These are phyloP conservation scores for Stylosanthes scabra DNA, from an alignment of 331 rosid species.

Conservation along the genomic window DNA sequence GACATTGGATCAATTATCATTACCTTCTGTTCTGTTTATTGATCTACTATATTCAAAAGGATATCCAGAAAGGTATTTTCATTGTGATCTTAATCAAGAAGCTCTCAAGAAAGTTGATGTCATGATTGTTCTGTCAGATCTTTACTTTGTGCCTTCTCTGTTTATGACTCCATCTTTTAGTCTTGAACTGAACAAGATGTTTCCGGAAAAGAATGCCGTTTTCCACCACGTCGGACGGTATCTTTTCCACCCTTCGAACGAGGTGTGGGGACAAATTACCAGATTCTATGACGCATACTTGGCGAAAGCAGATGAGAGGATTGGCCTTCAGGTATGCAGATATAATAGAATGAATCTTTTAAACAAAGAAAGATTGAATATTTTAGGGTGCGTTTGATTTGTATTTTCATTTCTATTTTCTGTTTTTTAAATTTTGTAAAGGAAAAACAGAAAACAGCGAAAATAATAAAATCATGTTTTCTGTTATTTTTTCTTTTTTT, in stretches of 20 bases:
- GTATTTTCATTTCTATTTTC: no score
- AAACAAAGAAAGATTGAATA: no score
- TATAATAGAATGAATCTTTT: no score
- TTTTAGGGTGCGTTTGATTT: no score
- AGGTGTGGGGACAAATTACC: constrained; percentile 60
- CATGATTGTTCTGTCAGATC: constrained; percentile 61
- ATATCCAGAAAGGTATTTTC: constrained; percentile 59
- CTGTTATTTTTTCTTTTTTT: no score
- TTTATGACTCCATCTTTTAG: constrained; percentile 63
- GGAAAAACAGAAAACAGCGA: no score
- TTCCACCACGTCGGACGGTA: constrained; percentile 67
- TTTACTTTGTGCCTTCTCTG: constrained; percentile 69
- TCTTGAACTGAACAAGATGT: constrained; percentile 43
- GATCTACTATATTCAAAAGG: constrained; percentile 50
- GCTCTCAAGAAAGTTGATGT: constrained; percentile 46
- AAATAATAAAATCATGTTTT: no score
- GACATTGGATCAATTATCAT: constrained; percentile 36
- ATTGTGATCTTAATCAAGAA: constrained; percentile 62
- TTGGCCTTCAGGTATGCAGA: constrained; percentile 58
- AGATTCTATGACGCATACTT: constrained; percentile 56
- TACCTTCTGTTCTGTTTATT: constrained; percentile 43
- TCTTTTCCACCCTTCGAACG: constrained; percentile 75
- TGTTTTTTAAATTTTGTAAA: no score
- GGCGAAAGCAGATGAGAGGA: constrained; percentile 52
- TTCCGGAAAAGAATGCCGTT: constrained; percentile 54